Conservation (phyloP, 2,329 filamentous ascomycete genomes). For the Dothistroma septosporum region DNA sequence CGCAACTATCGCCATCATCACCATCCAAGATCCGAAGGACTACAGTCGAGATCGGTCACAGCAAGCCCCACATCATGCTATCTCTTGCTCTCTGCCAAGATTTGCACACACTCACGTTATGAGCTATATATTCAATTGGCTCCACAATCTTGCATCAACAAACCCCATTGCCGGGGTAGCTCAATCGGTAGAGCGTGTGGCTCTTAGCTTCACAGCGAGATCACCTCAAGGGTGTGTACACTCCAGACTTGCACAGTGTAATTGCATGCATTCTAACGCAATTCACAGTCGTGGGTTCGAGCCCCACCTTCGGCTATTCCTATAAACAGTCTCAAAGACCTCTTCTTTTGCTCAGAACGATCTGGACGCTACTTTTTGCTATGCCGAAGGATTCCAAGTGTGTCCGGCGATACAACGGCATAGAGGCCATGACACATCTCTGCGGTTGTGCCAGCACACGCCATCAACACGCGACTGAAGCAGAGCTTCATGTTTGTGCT, state of each 20-base stretch:
- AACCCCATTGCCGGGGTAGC: conserved; percentile 42
- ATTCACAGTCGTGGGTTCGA: background rate
- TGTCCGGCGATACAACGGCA: too few species aligned
- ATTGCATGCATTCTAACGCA: background rate
- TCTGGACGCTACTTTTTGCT: too few species aligned
- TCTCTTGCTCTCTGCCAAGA: background rate
- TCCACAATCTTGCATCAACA: background rate
- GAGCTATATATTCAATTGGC: background rate
- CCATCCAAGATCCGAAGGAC: too few species aligned
- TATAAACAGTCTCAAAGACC: background rate
- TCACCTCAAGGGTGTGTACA: background rate
- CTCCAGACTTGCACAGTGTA: background rate
- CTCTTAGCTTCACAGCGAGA: conserved; percentile 39
- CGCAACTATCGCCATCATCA: too few species aligned
- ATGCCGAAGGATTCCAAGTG: too few species aligned
- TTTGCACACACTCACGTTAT: background rate
- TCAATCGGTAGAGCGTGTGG: conserved; percentile 53
- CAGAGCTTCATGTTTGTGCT: too few species aligned
- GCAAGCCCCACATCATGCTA: too few species aligned
- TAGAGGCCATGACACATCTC: too few species aligned
- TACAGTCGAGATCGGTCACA: too few species aligned
- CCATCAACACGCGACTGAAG: too few species aligned
- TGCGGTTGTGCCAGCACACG: too few species aligned
- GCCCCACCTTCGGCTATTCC: background rate
- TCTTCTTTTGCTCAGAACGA: background rate